Evolutionary conservation across 164 flowering plant species (phyloP), one percentile per base, ranked within the genome.

Genomic region (Buxus sempervirens): DNA sequence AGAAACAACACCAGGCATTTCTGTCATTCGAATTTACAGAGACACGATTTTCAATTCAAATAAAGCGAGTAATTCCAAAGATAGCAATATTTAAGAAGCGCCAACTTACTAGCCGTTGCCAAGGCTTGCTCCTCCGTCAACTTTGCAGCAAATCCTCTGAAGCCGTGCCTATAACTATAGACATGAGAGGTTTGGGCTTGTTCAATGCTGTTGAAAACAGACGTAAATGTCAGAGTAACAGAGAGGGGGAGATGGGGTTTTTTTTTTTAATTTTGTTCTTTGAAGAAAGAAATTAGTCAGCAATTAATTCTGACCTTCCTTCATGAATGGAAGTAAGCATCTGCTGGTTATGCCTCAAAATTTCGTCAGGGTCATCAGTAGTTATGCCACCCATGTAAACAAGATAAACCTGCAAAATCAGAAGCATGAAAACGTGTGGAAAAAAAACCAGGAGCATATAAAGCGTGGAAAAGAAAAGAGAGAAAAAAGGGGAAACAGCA

Each of bases 81-180:
- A 58, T 10, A 27, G 1, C 12, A 27, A 60, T 45, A 36, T 0
- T 28, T 59, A 49, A 15, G 6, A 16, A 8, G 0, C 48, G 23
- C 6, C 13, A 45, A 70, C 84, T 73, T 63, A 85, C 96, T 76
- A 27, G 93, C 77, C 32, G 88, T 77, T 63, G 77, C 73, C 23
- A 74, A 82, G 77, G 86, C 90, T 82, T 87, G 93, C 13, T 80
- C 73, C 48, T 80, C 78, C 0, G 87, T 84, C 64, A 90, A 72
- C 76, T 73, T 84, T 45, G 96, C 96, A 0, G 96, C 90, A 78
- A 90, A 90, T 64, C 93, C 96, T 77, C 78, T 83, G 70, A 90
- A 90, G 53, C 89, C 87, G 76, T 87, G 88, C 51, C 65, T 78
- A 67, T 90, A 90, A 77, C 92, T 87, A 60, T 84, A 87, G 61